Evolutionary conservation across 2,329 filamentous ascomycete genomes (phyloP), one percentile per base, ranked within the genome.

Genomic region (Didymellaceae sp.): DNA sequence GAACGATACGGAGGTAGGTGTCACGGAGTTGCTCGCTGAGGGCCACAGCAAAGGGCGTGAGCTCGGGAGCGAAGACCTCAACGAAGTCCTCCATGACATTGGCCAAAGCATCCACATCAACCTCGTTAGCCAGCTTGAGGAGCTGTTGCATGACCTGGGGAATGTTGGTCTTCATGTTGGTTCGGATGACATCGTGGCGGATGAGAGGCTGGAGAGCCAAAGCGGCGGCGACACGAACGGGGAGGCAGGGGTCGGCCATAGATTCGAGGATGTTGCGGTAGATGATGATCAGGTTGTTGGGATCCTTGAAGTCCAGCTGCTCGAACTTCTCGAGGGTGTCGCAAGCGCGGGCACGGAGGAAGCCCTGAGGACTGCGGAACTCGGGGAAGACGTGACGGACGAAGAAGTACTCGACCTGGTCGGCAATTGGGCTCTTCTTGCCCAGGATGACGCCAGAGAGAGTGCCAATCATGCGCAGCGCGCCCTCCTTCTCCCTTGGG

Each of bases 41-140:
- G 4, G 94, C 94, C 24, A 99, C 93, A 9, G 94, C 94, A 66
- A 99, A 99, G 3, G 94, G 94, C 5, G 94, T 97, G 37, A 99
- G 82, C 72, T 99, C 94, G 2, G 91, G 84, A n/a, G 94, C 93
- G 70, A 99, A 99, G 2, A 97, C 92, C 74, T 99, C 94, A 35
- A 99, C 94, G 70, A 99, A 99, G 70, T 99, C 94, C 75, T 99
- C 94, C 94, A 99, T 99, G 30, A 99, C 94, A 67, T 97, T 97
- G 17, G 94, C 93, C 31, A 99, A 81, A 5, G 94, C 92, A 74
- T 99, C 94, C 38, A 99, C 93, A 70, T 99, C 94, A 51, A 95
- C 94, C 75, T 99, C 94, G 69, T 99, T 99, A 21, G 94, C 93
- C 49, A 99, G 80, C 78, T 97, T 97, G 45, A 99, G 82, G 11